Evolutionary conservation across 805 yeast species (phyloP), one percentile per base, ranked within the genome.

Genomic region (Spathaspora passalidarum): DNA sequence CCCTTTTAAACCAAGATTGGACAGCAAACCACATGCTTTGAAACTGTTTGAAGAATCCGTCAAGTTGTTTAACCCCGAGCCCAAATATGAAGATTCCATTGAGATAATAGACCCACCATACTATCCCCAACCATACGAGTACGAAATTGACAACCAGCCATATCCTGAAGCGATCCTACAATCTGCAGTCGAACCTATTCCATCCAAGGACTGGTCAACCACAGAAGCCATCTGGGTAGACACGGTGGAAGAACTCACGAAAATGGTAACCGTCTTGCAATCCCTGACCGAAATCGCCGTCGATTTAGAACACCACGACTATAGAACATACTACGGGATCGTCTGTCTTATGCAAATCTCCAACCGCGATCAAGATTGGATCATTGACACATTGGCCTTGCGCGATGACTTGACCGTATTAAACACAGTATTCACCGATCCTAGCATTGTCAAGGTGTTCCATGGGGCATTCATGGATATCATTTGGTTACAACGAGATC

Each of bases 391-490:
- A 0, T 66, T 94, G 25, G 80, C 81, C 1, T 73, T 94, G 29
- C 72, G 97, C 47, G 88, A 86, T 34, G 87, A 88, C 49, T 68
- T 94, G 41, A 69, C 75, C 40, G 64, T 65, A 0, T 68, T 94
- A 46, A 94, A 94, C 66, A 72, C 68, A 38, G 79, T 92, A 1
- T 89, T 92, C 52, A 78, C 97, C 2, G 72, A 94, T 63, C 97
- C 98, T 0, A 54, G 66, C 4, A 82, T 92, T 25, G 71, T 88
- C 22, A 94, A 94, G 60, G 95, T 94, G 1, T 81, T 94, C 53
- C 99, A 94, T 63, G 99, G 99, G 49, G 96, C 99, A 0, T 84
- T 81, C 55, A 90, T 89, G 96, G 99, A 94, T 72, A 86, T 94
- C 3, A 83, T 89, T 38, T 94, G 99, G 99, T 72, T 94, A 29